Conservation (phyloP, 228 moss, liverwort and hornwort species). For the Sphagnum fallax region DNA sequence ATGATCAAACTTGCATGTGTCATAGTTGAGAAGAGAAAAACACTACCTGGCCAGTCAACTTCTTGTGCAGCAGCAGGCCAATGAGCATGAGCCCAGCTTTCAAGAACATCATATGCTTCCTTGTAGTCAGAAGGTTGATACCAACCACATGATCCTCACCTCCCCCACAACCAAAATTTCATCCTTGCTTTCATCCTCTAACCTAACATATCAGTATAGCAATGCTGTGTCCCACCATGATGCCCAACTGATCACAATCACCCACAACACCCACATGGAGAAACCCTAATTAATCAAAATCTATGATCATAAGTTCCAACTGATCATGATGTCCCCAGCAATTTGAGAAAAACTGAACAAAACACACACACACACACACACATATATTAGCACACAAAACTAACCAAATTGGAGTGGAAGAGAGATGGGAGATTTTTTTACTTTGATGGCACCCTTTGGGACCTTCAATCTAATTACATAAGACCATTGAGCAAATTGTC, state of each 20-base stretch:
- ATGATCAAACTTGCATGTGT: background rate
- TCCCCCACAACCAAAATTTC: slow-evolving; percentile 25
- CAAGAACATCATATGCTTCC: slow-evolving; percentile 19
- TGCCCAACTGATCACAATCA: slow-evolving; percentile 11
- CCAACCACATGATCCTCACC: slow-evolving; percentile 34
- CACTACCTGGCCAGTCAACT: slow-evolving; percentile 46
- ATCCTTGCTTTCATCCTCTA: slow-evolving; percentile 26
- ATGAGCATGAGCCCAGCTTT: slow-evolving; percentile 31
- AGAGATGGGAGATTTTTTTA: background rate
- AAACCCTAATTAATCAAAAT: background rate
- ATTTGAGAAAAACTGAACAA: too few species aligned
- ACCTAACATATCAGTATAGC: slow-evolving; percentile 33
- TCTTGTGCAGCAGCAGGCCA: slow-evolving; percentile 26
- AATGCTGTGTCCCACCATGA: slow-evolving; percentile 44
- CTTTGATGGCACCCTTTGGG: slow-evolving; percentile 22
- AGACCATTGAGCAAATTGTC: slow-evolving; percentile 17
- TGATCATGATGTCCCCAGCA: too few species aligned
- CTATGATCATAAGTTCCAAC: background rate
- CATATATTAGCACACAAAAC: too few species aligned
- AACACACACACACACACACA: too few species aligned
- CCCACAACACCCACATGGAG: background rate
- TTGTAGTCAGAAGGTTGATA: slow-evolving; percentile 16
- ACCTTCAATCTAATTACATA: slow-evolving; percentile 33
- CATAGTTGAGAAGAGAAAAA: background rate
- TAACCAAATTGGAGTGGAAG: too few species aligned